phyloP scores from a whole-genome alignment of 768 basidiomycete species.

The Tubosaeta sp. region DNA sequence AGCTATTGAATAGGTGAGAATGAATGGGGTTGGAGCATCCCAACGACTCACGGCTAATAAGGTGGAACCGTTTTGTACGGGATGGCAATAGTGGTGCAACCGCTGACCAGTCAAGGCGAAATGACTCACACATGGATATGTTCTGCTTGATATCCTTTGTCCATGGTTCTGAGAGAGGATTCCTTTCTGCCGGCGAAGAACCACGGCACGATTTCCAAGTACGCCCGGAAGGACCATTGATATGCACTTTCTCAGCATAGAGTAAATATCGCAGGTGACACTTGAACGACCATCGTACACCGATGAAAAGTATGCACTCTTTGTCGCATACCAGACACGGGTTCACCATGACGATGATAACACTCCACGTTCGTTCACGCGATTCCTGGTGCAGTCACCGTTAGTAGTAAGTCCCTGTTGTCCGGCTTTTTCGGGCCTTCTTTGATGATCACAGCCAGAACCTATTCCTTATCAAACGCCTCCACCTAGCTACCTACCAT shows the following conservation, averaged over 20 bases:
- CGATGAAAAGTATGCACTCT: slow-evolving; percentile 78
- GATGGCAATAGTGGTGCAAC: slow-evolving; percentile 33
- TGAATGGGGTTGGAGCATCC: background rate
- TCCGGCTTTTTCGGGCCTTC: background rate
- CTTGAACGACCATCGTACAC: slow-evolving; percentile 76
- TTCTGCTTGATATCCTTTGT: slow-evolving; percentile 48
- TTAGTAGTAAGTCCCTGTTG: slow-evolving; percentile 48
- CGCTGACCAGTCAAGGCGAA: slow-evolving; percentile 8
- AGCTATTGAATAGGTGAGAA: slow-evolving; percentile 63
- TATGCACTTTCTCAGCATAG: background rate
- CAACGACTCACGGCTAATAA: slow-evolving; percentile 20
- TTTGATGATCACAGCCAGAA: slow-evolving; percentile 39
- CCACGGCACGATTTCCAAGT: slow-evolving; percentile 61
- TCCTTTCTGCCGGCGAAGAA: slow-evolving; percentile 22
- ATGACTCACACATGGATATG: slow-evolving; percentile 5
- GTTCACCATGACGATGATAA: slow-evolving; percentile 70
- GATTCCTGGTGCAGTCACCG: slow-evolving; percentile 80
- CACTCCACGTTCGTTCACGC: slow-evolving; percentile 48
- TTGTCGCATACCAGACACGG: slow-evolving; percentile 66
- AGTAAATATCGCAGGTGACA: slow-evolving; percentile 45
- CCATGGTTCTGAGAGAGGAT: slow-evolving; percentile 51
- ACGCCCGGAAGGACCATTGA: slow-evolving; percentile 4
- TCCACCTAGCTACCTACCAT: slow-evolving; percentile 58
- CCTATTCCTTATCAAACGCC: slow-evolving; percentile 53
- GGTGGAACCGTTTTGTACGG: slow-evolving; percentile 71